phyloP scores from a whole-genome alignment of 441 rosid species.

The Cnidoscolus chayamansa region DNA sequence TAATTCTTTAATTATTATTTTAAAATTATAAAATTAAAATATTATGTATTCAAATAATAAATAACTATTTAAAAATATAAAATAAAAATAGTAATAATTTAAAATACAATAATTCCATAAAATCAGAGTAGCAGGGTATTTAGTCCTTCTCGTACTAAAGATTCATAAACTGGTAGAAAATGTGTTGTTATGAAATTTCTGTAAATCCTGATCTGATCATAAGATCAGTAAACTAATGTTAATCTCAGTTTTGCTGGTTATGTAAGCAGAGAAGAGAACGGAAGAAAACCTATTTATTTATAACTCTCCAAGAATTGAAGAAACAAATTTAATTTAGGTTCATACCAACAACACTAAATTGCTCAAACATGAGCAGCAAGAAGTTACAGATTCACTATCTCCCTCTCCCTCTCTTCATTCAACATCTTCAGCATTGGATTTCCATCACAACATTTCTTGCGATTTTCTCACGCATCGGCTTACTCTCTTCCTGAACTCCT shows the following conservation, averaged over 20 bases:
- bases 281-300: constrained; percentile 7
- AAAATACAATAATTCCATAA: too few species aligned
- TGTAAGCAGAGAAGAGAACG: background rate
- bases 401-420: background rate
- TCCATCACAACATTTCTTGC: constrained; percentile 52
- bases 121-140: too few species aligned
- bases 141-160: too few species aligned
- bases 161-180: too few species aligned
- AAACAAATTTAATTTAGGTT: background rate
- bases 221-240: too few species aligned
- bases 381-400: constrained; percentile 10
- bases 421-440: background rate
- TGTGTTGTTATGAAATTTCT: too few species aligned
- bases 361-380: background rate
- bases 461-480: constrained; percentile 54
- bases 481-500: constrained; percentile 53
- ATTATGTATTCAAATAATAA: too few species aligned
- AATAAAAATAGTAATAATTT: too few species aligned
- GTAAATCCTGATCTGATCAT: too few species aligned
- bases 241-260: background rate
- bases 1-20: too few species aligned
- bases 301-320: background rate
- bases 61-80: too few species aligned
- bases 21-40: too few species aligned
- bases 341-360: background rate